phyloP scores from a whole-genome alignment of 148 eudicot species.

The Chenopodium berlandieri region DNA sequence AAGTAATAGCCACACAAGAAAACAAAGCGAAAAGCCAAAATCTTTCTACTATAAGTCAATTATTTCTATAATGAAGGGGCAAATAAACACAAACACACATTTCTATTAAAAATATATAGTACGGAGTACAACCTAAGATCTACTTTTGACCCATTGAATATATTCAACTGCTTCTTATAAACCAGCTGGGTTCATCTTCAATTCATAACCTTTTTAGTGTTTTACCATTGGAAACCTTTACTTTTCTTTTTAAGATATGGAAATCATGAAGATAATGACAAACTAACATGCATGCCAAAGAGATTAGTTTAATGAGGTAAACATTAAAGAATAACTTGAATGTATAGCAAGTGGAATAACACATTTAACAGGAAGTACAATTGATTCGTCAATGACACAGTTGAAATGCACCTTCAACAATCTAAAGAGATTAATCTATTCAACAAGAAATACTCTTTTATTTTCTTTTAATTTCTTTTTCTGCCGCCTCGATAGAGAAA shows the following conservation, averaged over 20 bases:
- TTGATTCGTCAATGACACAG: slow-evolving; percentile 31
- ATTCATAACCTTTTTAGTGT: background rate
- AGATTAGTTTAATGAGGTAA: slow-evolving; percentile 4
- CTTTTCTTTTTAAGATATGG: background rate
- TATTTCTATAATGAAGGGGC: background rate
- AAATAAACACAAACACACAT: background rate
- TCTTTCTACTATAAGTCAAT: background rate
- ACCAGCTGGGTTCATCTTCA: slow-evolving; percentile 9
- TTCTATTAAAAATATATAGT: background rate
- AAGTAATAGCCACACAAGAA: background rate
- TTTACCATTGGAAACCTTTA: background rate
- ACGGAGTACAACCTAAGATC: background rate
- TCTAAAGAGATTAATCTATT: background rate
- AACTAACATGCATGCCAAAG: slow-evolving; percentile 11
- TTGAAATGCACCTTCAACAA: slow-evolving; percentile 30
- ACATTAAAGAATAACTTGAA: background rate
- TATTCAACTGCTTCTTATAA: background rate
- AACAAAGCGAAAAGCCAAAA: background rate
- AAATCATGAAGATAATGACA: slow-evolving; percentile 17
- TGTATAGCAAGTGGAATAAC: slow-evolving; percentile 6
- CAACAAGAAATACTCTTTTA: background rate
- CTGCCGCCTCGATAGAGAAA: background rate
- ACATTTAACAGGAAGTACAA: background rate
- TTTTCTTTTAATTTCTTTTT: background rate
- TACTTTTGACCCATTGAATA: background rate